phyloP scores from a whole-genome alignment of 768 basidiomycete genomes.

The Glaciozyma martinii region DNA sequence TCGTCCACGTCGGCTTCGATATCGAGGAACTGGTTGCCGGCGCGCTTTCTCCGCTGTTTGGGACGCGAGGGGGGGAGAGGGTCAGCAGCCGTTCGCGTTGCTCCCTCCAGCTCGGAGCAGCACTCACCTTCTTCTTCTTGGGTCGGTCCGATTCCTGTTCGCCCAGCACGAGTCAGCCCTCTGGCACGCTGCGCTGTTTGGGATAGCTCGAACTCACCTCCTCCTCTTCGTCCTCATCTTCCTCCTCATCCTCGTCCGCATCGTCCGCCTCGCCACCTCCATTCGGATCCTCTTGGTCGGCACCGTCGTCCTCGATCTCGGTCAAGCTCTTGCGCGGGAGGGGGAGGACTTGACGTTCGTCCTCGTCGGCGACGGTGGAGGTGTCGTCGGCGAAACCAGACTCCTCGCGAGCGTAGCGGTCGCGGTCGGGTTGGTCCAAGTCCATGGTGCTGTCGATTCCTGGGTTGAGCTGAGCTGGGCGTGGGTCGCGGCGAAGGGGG shows the following conservation, averaged over 20 bases:
- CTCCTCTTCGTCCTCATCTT: constrained; percentile 34
- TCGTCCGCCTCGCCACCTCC: constrained; percentile 19
- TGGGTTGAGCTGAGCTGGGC: no score
- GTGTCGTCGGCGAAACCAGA: not conserved
- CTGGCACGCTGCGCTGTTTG: not conserved
- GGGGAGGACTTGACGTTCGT: no score
- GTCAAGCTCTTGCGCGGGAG: not conserved
- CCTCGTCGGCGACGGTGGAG: not conserved
- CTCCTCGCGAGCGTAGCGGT: not conserved
- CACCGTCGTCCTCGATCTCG: constrained; percentile 21
- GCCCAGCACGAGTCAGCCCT: not conserved
- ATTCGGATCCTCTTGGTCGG: constrained; percentile 32
- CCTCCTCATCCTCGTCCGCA: constrained; percentile 33
- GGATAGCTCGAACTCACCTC: not conserved
- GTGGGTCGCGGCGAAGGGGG: not conserved
- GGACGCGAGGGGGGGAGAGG: not conserved
- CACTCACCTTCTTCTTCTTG: constrained; percentile 29
- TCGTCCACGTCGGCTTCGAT: constrained; percentile 93
- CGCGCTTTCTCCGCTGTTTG: constrained; percentile 53
- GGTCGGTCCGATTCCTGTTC: not conserved
- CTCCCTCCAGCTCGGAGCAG: not conserved
- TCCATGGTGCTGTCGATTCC: no score
- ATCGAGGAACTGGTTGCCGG: constrained; percentile 74
- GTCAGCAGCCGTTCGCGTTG: not conserved
- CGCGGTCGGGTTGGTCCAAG: no score